phyloP scores from a whole-genome alignment of 257 asterid genomes.

The Fraxinus pennsylvanica region DNA sequence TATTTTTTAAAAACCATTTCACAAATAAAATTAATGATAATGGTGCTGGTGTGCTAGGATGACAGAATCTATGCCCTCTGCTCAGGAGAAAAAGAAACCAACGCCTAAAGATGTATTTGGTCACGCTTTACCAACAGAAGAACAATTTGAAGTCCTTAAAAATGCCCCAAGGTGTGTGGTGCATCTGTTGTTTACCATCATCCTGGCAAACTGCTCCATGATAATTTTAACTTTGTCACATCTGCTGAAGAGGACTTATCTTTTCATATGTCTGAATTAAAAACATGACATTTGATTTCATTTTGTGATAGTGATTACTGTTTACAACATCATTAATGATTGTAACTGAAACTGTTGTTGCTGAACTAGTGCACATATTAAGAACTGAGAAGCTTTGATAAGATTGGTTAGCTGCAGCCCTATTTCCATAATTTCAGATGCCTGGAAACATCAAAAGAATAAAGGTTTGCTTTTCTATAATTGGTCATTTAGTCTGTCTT shows the following conservation, averaged over 20 bases:
- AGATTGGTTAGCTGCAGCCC: neutral
- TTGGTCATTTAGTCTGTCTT: neutral
- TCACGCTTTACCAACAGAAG: conserved; percentile 88
- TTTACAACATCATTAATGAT: neutral
- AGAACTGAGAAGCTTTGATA: conserved; percentile 7
- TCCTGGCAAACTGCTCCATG: neutral
- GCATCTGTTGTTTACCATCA: neutral
- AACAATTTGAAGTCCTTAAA: conserved; percentile 91
- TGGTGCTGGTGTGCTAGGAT: conserved; percentile 45
- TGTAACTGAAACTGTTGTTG: neutral
- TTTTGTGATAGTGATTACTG: neutral
- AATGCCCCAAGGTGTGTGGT: conserved; percentile 84
- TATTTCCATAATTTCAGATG: neutral
- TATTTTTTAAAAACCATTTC: conserved; percentile 8
- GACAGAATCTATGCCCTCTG: conserved; percentile 42
- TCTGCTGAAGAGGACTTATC: conserved; percentile 12
- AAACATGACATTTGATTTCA: neutral
- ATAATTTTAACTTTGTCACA: conserved; percentile 1
- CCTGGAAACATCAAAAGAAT: neutral
- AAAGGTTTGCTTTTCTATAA: neutral
- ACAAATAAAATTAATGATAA: conserved; percentile 13
- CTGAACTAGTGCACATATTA: neutral
- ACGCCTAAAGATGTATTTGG: conserved; percentile 89
- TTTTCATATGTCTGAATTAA: neutral
- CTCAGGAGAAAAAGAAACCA: conserved; percentile 66